phyloP scores from a whole-genome alignment of 176 grass and related monocot species.

The Poa pratensis region DNA sequence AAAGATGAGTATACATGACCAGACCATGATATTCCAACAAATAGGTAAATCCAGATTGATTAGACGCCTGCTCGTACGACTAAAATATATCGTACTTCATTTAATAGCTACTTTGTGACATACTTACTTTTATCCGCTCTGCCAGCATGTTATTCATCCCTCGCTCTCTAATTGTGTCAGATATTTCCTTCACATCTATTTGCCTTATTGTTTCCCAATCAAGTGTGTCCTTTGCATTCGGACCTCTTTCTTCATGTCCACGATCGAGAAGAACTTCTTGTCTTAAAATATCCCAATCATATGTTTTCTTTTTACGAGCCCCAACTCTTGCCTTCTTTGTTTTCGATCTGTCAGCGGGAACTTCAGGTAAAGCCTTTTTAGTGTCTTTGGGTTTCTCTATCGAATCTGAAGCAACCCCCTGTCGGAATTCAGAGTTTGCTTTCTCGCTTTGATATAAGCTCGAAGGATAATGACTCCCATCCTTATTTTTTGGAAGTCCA shows the following conservation, averaged over 20 bases:
- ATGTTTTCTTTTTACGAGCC: constrained; percentile 44
- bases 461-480: constrained; percentile 23
- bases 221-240: constrained; percentile 60
- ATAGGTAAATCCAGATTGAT: constrained; percentile 27
- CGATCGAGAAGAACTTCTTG: constrained; percentile 46
- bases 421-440: not conserved
- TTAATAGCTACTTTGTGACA: constrained; percentile 25
- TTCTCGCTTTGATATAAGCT: constrained; percentile 33
- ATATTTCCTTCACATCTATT: constrained; percentile 59
- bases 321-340: constrained; percentile 50
- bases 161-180: constrained; percentile 72
- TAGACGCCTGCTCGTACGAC: not conserved
- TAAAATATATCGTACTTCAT: not conserved
- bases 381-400: constrained; percentile 40
- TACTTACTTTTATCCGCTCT: constrained; percentile 75
- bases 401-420: constrained; percentile 21
- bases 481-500: constrained; percentile 3
- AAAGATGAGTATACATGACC: constrained; percentile 26
- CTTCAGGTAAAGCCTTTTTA: constrained; percentile 30
- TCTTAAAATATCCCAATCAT: constrained; percentile 81
- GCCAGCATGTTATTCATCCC: constrained; percentile 91
- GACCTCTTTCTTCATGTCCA: constrained; percentile 49
- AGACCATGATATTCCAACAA: constrained; percentile 15
- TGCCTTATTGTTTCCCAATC: constrained; percentile 70
- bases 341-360: constrained; percentile 47